Conservation (phyloP, 2,329 filamentous ascomycete genomes). For the Uncinocarpus reesii region DNA sequence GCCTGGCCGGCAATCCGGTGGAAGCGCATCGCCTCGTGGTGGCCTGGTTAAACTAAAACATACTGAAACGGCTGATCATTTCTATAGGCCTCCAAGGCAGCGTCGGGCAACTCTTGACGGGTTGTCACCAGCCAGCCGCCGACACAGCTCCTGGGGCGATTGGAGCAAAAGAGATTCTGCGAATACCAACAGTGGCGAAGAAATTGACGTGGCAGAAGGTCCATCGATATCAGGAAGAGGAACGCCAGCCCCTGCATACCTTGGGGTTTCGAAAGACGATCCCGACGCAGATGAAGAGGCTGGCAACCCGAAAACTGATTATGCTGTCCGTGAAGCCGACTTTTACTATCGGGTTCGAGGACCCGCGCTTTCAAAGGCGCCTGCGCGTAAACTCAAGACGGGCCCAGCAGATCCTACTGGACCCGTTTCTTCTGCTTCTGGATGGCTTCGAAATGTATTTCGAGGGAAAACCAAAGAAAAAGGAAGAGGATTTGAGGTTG, state of each 20-base stretch:
- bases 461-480: conserved; percentile 86
- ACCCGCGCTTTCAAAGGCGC: conserved; percentile 70
- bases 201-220: conserved; percentile 29
- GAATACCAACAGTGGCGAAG: conserved; percentile 27
- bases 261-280: conserved; percentile 45
- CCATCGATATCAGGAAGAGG: conserved; percentile 36
- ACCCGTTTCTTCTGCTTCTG: conserved; percentile 75
- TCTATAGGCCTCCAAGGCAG: conserved; percentile 74
- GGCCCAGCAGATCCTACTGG: conserved; percentile 91
- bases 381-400: conserved; percentile 77
- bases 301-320: conserved; percentile 59
- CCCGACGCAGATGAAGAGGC: conserved; percentile 42
- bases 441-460: conserved; percentile 74
- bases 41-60: conserved; percentile 39
- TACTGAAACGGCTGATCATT: conserved; percentile 58
- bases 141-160: conserved; percentile 40
- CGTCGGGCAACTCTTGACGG: conserved; percentile 54
- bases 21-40: conserved; percentile 34
- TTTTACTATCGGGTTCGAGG: conserved; percentile 93
- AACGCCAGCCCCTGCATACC: conserved; percentile 45
- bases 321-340: conserved; percentile 87
- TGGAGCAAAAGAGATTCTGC: conserved; percentile 34
- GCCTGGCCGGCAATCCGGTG: conserved; percentile 42
- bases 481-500: conserved; percentile 92
- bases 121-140: conserved; percentile 33